A percentile compares a stretch with the other conserved stretches of the same genome.
Evolutionary conservation across 768 basidiomycete genomes (phyloP).

Genomic region (Naganishia randhawae): DNA sequence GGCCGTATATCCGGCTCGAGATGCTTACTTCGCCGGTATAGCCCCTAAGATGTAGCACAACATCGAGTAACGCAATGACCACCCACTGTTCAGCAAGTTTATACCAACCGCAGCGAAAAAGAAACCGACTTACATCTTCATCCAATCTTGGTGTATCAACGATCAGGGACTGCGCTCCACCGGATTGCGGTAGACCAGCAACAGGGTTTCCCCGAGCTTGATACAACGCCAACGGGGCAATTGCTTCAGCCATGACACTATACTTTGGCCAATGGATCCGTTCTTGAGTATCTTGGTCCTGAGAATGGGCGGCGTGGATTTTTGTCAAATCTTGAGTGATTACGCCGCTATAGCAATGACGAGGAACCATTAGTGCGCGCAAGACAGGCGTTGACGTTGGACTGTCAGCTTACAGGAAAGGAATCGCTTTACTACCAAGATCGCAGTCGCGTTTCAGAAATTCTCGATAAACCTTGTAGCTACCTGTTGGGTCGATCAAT

Average conservation of each 20-base stretch:
- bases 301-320: constrained; percentile 77
- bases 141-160: constrained; percentile 41
- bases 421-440: constrained; percentile 80
- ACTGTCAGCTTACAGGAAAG: constrained; percentile 57
- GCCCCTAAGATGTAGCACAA: constrained; percentile 26
- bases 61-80: neutral
- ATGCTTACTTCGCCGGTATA: constrained; percentile 37
- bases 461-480: constrained; percentile 85
- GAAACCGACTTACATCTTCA: constrained; percentile 46
- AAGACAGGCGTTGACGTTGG: neutral
- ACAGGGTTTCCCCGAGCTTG: constrained; percentile 58
- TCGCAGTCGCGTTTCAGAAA: constrained; percentile 64
- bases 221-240: constrained; percentile 70
- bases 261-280: constrained; percentile 96
- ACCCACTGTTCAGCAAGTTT: neutral
- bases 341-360: constrained; percentile 66
- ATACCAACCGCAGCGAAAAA: neutral
- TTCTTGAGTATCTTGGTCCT: constrained; percentile 63
- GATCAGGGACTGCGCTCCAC: constrained; percentile 35
- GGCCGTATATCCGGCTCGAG: constrained; percentile 29
- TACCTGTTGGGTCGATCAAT: constrained; percentile 72
- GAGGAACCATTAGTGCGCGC: neutral
- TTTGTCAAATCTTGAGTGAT: constrained; percentile 84
- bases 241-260: constrained; percentile 82
- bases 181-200: constrained; percentile 22